Base-by-base conservation (phyloP, 345 rosid species). In the Sisymbrium altissimum region DNA sequence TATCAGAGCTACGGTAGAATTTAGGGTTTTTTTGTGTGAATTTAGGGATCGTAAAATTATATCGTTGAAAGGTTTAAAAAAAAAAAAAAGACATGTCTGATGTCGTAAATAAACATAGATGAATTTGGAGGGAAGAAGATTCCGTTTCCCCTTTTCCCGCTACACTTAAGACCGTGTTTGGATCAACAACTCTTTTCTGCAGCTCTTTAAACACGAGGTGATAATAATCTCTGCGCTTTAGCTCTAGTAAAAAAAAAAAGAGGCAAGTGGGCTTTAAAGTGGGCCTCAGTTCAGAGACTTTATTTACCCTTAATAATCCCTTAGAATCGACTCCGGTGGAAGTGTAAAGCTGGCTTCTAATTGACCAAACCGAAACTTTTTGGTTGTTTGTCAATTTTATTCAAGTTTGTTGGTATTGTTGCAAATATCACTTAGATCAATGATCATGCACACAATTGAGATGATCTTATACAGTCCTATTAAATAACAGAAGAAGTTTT, bases 71-170 rank as follows among this genome's bases (percentile, higher is more conserved):
- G 57, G 43, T 74, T 25, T 1, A 40, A 30, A 10, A 66, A n/a
- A 18, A 18, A 10, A 7, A 41, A 18, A 13, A 52, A 29, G 19
- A 43, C 55, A 32, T 63, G 21, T 53, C 23, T 9, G 41, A 21
- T 43, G 40, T 23, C 19, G 64, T 17, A 17, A 41, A 17, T 27
- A 38, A n/a, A 41, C 32, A 17, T 3, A 11, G 8, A 21, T n/a
- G 44, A 45, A 43, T 40, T 32, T 60, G 70, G 81, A 64, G 84
- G 74, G 76, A 77, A 73, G 25, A 32, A 52, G 43, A 66, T 60
- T 59, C n/a, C 0, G 29, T 71, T 76, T 68, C 56, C 60, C 29
- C 25, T 66, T 62, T 73, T 18, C 48, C 63, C 69, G 79, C 60
- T 33, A 49, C 57, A 49, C 35, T 49, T 23, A 53, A 52, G 38